Evolutionary conservation across 2,329 filamentous ascomycete genomes (phyloP).

Genomic region (Tympanopsis confertula): DNA sequence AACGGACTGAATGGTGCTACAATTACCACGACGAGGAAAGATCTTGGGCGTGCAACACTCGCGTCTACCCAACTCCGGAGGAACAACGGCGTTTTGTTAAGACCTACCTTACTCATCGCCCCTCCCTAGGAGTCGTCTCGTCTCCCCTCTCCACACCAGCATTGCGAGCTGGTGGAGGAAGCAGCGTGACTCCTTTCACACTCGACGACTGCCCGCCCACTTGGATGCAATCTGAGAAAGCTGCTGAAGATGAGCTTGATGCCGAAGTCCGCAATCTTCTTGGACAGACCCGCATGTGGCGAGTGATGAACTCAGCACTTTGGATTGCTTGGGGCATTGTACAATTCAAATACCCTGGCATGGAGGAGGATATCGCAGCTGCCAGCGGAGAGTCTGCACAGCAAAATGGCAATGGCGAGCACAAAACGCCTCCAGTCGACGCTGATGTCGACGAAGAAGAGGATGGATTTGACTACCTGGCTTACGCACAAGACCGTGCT

Average conservation of each 20-base stretch:
- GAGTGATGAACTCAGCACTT: constrained; percentile 73
- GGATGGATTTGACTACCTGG: constrained; percentile 85
- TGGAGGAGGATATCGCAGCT: constrained; percentile 22
- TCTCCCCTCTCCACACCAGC: background rate
- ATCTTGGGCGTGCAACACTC: constrained; percentile 42
- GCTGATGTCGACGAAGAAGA: constrained; percentile 42
- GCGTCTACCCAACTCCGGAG: constrained; percentile 46
- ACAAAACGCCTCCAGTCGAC: constrained; percentile 12
- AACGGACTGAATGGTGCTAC: constrained; percentile 59
- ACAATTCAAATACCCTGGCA: constrained; percentile 74
- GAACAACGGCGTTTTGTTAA: constrained; percentile 56
- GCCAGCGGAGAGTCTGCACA: constrained; percentile 12
- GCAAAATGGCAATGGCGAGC: constrained; percentile 1
- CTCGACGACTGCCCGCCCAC: constrained; percentile 58
- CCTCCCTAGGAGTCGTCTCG: constrained; percentile 12
- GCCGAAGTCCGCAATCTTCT: constrained; percentile 56
- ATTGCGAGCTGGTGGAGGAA: constrained; percentile 15
- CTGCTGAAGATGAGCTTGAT: constrained; percentile 54
- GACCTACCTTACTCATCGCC: constrained; percentile 54
- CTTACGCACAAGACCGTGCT: constrained; percentile 80
- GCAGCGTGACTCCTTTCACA: constrained; percentile 53
- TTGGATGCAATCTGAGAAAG: constrained; percentile 42
- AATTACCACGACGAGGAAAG: constrained; percentile 54
- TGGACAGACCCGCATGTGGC: constrained; percentile 74
- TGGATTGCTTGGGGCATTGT: constrained; percentile 97